These are phyloP conservation scores for Lyophyllum shimeji DNA, from an alignment of 768 basidiomycete species.

Conservation along the genomic window DNA sequence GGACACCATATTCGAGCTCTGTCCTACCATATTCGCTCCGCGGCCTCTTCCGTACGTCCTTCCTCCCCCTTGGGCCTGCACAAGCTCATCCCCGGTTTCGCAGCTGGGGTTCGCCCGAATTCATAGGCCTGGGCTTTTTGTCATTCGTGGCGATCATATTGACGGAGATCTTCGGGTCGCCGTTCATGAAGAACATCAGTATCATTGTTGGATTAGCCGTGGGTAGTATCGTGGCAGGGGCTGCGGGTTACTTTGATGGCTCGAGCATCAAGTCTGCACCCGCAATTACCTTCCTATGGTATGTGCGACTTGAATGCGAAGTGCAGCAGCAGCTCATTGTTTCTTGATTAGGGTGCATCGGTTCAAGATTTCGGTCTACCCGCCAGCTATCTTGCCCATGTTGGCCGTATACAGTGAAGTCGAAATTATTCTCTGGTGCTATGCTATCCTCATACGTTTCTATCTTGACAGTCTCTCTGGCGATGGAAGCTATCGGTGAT, in stretches of 20 bases:
- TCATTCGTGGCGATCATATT: slow-evolving; percentile 76
- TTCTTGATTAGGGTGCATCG: slow-evolving; percentile 56
- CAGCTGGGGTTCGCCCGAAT: slow-evolving; percentile 80
- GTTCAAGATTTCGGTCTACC: slow-evolving; percentile 76
- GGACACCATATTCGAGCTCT: slow-evolving; percentile 67
- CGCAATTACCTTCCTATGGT: slow-evolving; percentile 82
- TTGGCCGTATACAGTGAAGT: slow-evolving; percentile 33
- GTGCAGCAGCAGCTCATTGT: no score
- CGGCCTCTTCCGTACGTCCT: slow-evolving; percentile 48
- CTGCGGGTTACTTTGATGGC: slow-evolving; percentile 74
- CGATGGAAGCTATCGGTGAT: slow-evolving; percentile 87
- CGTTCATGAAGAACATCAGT: slow-evolving; percentile 80
- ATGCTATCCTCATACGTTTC: not conserved
- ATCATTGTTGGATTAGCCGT: slow-evolving; percentile 75
- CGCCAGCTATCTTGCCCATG: slow-evolving; percentile 59
- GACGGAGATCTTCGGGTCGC: slow-evolving; percentile 81
- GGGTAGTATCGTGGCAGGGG: slow-evolving; percentile 81
- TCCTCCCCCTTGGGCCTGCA: not conserved
- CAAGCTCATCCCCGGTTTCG: not conserved
- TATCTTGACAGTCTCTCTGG: slow-evolving; percentile 51
- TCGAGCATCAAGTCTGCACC: slow-evolving; percentile 67
- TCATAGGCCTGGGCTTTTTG: slow-evolving; percentile 86
- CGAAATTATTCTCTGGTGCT: not conserved
- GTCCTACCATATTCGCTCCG: slow-evolving; percentile 71
- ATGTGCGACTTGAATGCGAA: not conserved